Evolutionary conservation across 805 yeast genomes (phyloP), one percentile per base, ranked within the genome.

Genomic region (Komagataella pseudopastoris): DNA sequence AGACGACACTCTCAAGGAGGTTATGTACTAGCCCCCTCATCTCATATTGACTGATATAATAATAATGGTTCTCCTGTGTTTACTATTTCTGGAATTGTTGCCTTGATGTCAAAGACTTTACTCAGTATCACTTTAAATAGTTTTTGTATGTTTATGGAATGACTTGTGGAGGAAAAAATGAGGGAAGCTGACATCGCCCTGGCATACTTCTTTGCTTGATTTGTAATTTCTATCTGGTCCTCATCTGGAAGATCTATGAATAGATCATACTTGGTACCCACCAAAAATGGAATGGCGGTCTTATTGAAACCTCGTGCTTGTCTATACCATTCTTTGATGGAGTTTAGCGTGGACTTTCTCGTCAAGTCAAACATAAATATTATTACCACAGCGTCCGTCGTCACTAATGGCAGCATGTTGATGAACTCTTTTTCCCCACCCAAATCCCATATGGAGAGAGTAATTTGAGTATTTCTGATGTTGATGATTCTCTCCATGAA

Each of bases 371-470:
- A 91, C 83, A 87, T 81, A 60, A 90, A 89, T 46, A 91, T 71
- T 23, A 91, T 80, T 1, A 96, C 96, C 12, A 89, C 93, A 0
- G 98, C 93, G 55, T 90, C 97, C 56, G 85, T 81, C 14, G 95
- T 84, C 12, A 91, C 96, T 52, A 91, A 71, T 20, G 97, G 96
- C 45, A 93, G 71, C 99, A 91, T 91, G 64, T 91, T 91, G 51
- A 89, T 87, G 67, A 88, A 91, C 65, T 93, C 97, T 50, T 87
- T 78, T 59, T 90, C 96, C 1, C 99, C 99, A 22, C 99, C 99
- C 10, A 91, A 70, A 66, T 91, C 99, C 95, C 96, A 91, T 36
- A 91, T 83, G 20, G 93, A 82, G 63, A 91, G 91, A 44, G 93
- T 84, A 52, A 91, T 87, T 57, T 87, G 88, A 2, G 96, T 89